Base-by-base conservation (phyloP, 2,329 filamentous ascomycete species). In the Septoria linicola region DNA sequence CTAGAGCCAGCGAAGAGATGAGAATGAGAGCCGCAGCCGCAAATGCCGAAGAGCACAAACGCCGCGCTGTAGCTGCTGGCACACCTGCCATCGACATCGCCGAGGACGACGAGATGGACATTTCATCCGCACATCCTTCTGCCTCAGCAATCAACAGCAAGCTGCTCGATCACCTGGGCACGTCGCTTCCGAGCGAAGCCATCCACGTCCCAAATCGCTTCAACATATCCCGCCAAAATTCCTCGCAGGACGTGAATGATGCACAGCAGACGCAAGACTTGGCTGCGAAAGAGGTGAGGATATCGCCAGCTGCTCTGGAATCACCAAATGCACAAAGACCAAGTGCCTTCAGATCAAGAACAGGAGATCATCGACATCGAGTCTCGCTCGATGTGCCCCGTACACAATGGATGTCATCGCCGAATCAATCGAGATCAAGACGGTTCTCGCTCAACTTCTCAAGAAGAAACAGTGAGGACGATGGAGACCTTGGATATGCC, bases 401-500 rank as follows among this genome's bases (percentile, higher is more conserved):
- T 8, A 43, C 51, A 6, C 40, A 52, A 7, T 59, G 57, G 57
- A 52, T 68, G 59, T 73, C 49, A 6, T 73, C 49, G 10, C 48
- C 54, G 10, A 47, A 25, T 20, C 21, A 30, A 19, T 39, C 32
- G 37, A 49, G 27, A 35, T 37, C 70, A 64, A 41, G 76, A 61
- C 54, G 77, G 66, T 64, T 81, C 66, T 61, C 70, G 67, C 58
- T 78, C 67, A 56, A 63, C 40, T 55, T 61, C 19, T 39, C 42
- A 1, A 36, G 52, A n/a, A 51, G 55, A 19, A 55, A 50, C 7
- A 49, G 45, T 4, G 88, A 95, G 61, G 77, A 90, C 6, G 91
- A 96, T 64, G 93, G 93, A 1, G 93, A 99, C 70, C 74, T 99
- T 21, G 93, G 93, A 8, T 99, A 95, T 71, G 89, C 91, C 8